Evolutionary conservation across 441 rosid species (phyloP).

Genomic region (Populus hybrid): DNA sequence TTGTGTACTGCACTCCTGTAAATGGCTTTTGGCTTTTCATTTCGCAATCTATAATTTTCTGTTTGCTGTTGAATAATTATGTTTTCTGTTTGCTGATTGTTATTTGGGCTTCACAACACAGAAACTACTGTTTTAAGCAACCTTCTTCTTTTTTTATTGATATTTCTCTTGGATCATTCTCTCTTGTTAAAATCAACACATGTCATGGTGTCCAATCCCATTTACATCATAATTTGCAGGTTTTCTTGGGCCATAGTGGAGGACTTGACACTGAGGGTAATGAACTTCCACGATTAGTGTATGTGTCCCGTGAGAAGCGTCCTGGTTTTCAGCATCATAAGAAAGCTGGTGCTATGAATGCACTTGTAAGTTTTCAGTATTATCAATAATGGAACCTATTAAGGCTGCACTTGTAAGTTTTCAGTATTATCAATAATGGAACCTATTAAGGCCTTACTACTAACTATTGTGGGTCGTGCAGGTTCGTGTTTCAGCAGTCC

Average conservation of each 20-base stretch:
- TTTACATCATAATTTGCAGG: constrained; percentile 20
- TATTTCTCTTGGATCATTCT: not conserved
- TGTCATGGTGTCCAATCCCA: not conserved
- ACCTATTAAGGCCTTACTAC: not conserved
- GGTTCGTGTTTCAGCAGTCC: constrained; percentile 47
- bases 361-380: constrained; percentile 31
- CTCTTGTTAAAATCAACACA: not conserved
- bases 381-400: not conserved
- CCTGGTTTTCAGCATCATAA: constrained; percentile 61
- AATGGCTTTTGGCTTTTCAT: not conserved
- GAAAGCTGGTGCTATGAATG: constrained; percentile 63
- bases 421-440: not conserved
- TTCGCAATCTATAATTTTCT: not conserved
- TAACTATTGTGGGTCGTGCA: constrained; percentile 6
- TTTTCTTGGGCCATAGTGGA: constrained; percentile 37
- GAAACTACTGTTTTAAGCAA: not conserved
- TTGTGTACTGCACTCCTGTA: not conserved
- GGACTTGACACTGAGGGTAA: constrained; percentile 36
- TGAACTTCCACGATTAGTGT: constrained; percentile 46
- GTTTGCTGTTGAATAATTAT: not conserved
- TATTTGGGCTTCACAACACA: not conserved
- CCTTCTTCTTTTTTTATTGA: not conserved
- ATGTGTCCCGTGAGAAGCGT: constrained; percentile 56
- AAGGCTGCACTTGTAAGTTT: constrained; percentile 31
- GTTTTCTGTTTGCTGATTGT: not conserved